Conservation (phyloP, 1,284 basidiomycete species). For the Austroboletus niveus region DNA sequence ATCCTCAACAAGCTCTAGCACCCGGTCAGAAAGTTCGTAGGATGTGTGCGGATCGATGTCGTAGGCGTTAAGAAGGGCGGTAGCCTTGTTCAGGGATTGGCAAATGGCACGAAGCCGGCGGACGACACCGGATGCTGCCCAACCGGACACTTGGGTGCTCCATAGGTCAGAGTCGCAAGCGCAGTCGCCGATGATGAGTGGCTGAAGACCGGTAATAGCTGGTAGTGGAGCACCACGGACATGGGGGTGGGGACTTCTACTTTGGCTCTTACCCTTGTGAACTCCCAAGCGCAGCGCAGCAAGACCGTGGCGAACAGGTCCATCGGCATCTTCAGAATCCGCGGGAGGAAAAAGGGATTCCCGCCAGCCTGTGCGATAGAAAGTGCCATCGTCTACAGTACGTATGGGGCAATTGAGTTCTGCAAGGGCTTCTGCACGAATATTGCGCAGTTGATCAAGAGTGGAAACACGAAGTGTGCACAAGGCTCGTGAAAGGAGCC, state of each 20-base stretch:
- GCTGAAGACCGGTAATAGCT: conserved; percentile 44
- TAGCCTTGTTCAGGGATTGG: conserved; percentile 62
- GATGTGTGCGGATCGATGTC: conserved; percentile 61
- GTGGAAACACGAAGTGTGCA: conserved; percentile 49
- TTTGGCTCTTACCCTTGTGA: conserved; percentile 27
- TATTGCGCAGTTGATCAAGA: conserved; percentile 57
- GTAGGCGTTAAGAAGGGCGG: conserved; percentile 60
- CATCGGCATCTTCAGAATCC: conserved; percentile 33
- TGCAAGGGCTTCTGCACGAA: conserved; percentile 56
- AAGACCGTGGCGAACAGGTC: conserved; percentile 16
- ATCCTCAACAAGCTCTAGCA: conserved; percentile 71
- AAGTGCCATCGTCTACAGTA: conserved; percentile 65
- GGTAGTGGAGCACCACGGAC: conserved; percentile 27
- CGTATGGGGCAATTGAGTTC: conserved; percentile 47
- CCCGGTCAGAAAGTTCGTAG: conserved; percentile 60
- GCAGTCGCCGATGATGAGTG: conserved; percentile 72
- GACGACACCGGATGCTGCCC: conserved; percentile 58
- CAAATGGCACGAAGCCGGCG: conserved; percentile 70
- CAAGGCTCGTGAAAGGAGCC: conserved; percentile 61
- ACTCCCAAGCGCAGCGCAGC: conserved; percentile 24
- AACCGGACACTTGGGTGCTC: conserved; percentile 54
- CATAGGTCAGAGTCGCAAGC: conserved; percentile 63
- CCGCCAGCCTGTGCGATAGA: conserved; percentile 61
- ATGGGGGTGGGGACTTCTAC: conserved; percentile 31
- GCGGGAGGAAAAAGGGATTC: conserved; percentile 44